Percentiles rank a stretch among this genome's conserved stretches.
Evolutionary conservation across 1,284 basidiomycete species (phyloP).

Genomic region (Clitocybe nebularis): DNA sequence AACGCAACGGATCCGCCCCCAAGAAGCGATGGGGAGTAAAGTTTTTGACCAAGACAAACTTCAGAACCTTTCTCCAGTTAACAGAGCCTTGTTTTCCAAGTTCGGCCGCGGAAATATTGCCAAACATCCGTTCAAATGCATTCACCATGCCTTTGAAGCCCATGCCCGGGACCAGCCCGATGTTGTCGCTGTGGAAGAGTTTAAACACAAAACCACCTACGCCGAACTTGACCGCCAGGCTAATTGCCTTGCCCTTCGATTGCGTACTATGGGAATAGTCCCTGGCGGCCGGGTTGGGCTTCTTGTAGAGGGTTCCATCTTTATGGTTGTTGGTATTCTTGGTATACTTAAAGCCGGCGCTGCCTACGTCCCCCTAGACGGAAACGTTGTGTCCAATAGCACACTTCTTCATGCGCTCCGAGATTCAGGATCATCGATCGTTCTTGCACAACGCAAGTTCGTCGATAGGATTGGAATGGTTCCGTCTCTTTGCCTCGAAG

Average conservation of each 20-base stretch:
- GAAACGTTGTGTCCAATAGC: conserved; percentile 50
- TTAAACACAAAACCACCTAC: conserved; percentile 44
- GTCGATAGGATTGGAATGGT: conserved; percentile 32
- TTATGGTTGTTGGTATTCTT: conserved; percentile 52
- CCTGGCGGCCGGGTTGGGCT: conserved; percentile 49
- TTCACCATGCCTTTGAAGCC: conserved; percentile 55
- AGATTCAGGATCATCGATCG: conserved; percentile 41
- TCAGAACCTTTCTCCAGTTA: conserved; percentile 30
- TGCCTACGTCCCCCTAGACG: conserved; percentile 56
- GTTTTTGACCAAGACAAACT: no score
- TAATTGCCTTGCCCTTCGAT: conserved; percentile 41
- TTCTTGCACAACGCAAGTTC: conserved; percentile 46
- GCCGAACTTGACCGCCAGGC: conserved; percentile 45
- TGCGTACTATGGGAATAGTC: conserved; percentile 41
- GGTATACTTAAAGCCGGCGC: conserved; percentile 53
- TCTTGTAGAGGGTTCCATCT: conserved; percentile 49
- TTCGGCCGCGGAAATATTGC: conserved; percentile 41
- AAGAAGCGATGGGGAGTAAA: no score
- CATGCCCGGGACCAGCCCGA: conserved; percentile 38
- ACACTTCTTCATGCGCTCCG: conserved; percentile 49
- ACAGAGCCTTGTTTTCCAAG: conserved; percentile 40
- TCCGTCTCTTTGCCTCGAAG: conserved; percentile 40
- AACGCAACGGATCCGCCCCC: no score
- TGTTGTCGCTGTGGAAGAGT: conserved; percentile 48
- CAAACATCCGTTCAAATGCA: conserved; percentile 39